A percentile compares a stretch with the other conserved stretches of the same genome.
Evolutionary conservation across 371 early-diverging fungal genomes (phyloP).

Genomic region (Apophysomyces ossiformis): DNA sequence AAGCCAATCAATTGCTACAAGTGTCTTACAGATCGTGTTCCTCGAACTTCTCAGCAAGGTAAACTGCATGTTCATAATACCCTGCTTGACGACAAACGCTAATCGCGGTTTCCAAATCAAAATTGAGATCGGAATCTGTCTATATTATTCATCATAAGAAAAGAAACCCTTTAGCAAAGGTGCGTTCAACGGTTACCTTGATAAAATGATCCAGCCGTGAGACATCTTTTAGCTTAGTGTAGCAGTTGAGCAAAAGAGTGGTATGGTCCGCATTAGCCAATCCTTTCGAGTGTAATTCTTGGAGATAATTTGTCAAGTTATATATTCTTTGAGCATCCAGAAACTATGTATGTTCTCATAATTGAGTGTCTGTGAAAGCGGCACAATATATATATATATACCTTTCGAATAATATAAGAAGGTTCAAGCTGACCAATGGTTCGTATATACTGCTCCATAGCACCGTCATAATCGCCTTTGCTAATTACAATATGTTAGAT

Average conservation of each 20-base stretch:
- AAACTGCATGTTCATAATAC: slow-evolving; percentile 86
- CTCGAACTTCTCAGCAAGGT: slow-evolving; percentile 80
- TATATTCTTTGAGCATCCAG: slow-evolving; percentile 92
- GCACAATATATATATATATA: slow-evolving; percentile 17
- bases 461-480: slow-evolving; percentile 89
- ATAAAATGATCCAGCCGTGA: slow-evolving; percentile 85
- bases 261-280: slow-evolving; percentile 94
- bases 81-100: slow-evolving; percentile 91
- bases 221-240: slow-evolving; percentile 91
- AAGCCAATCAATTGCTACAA: slow-evolving; percentile 4
- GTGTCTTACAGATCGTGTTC: slow-evolving; percentile 74
- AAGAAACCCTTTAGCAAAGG: too few relatives aligned
- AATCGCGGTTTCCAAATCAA: slow-evolving; percentile 94
- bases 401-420: slow-evolving; percentile 92
- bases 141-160: slow-evolving; percentile 14
- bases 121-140: slow-evolving; percentile 72
- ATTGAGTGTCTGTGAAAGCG: neutral
- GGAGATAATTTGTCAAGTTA: slow-evolving; percentile 87
- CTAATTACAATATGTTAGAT: slow-evolving; percentile 14
- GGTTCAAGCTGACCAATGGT: slow-evolving; percentile 96
- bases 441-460: slow-evolving; percentile 89
- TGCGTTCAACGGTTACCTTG: slow-evolving; percentile 48
- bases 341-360: slow-evolving; percentile 49
- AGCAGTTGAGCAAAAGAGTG: slow-evolving; percentile 94
- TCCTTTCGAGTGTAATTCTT: slow-evolving; percentile 83